Evolutionary conservation across 2,329 filamentous ascomycete species (phyloP).

Genomic region (Magnaporthiopsis incrustans): DNA sequence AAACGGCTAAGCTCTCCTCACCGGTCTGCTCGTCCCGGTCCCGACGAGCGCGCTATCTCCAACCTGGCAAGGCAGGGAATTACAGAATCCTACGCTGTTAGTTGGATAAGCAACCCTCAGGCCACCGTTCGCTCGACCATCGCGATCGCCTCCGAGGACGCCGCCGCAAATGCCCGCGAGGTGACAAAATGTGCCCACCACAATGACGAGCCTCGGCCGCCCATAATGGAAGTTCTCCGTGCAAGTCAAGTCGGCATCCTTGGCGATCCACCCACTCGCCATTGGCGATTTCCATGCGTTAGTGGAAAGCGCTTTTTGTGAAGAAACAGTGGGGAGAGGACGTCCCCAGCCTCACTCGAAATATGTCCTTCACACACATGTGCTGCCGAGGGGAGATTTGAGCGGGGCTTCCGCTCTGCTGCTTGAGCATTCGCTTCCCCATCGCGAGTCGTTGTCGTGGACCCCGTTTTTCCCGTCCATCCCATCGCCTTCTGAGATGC

Average conservation of each 20-base stretch:
- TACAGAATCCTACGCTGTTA: too few relatives aligned
- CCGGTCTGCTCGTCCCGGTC: background rate
- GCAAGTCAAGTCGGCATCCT: background rate
- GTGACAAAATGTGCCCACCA: background rate
- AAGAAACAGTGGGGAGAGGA: background rate
- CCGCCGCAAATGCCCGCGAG: background rate
- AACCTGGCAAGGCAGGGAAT: too few relatives aligned
- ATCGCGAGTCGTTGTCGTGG: background rate
- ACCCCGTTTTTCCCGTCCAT: too few relatives aligned
- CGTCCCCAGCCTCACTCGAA: background rate
- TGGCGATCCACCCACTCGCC: background rate
- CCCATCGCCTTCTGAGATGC: too few relatives aligned
- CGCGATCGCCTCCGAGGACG: background rate
- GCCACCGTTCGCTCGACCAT: background rate
- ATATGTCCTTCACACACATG: background rate
- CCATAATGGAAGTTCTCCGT: background rate
- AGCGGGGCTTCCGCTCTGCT: background rate
- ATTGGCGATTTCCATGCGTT: background rate
- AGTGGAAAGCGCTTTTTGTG: background rate
- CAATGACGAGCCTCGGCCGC: background rate
- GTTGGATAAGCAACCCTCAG: too few relatives aligned
- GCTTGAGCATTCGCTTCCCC: background rate
- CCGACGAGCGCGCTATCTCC: background rate
- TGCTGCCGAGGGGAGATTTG: background rate
- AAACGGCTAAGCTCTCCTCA: background rate